Conservation (phyloP, 345 rosid genomes). For the Arabidopsis arenosa region DNA sequence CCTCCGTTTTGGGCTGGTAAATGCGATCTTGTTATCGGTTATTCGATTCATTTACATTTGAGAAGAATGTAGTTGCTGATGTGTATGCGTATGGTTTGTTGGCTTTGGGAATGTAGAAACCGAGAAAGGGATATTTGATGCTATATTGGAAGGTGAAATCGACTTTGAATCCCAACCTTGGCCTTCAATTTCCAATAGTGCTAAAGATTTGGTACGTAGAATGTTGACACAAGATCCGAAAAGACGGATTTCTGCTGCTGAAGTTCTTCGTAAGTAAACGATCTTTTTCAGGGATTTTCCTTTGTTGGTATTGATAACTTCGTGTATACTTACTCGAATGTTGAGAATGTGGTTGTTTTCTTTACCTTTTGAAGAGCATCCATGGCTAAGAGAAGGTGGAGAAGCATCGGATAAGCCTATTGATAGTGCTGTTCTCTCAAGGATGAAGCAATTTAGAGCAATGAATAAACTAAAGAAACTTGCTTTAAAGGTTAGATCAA, state of each 20-base stretch:
- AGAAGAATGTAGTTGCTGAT: slow-evolving; percentile 2
- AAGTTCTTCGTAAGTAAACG: slow-evolving; percentile 68
- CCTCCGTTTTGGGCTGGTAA: slow-evolving; percentile 98
- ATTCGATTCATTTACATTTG: not conserved
- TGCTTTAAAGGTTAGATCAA: slow-evolving; percentile 68
- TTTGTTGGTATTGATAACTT: not conserved
- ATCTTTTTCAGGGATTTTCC: not conserved
- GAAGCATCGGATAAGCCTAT: slow-evolving; percentile 84
- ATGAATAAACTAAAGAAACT: slow-evolving; percentile 95
- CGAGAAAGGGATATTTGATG: slow-evolving; percentile 81
- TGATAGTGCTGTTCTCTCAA: slow-evolving; percentile 84
- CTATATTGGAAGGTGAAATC: slow-evolving; percentile 72
- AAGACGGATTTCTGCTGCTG: slow-evolving; percentile 68
- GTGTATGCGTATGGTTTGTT: not conserved
- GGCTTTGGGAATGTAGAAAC: slow-evolving; percentile 54
- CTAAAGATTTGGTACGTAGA: slow-evolving; percentile 76
- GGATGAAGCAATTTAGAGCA: slow-evolving; percentile 93
- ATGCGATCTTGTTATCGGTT: slow-evolving; percentile 1
- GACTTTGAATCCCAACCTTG: slow-evolving; percentile 80
- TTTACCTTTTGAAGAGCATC: slow-evolving; percentile 55
- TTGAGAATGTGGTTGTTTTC: not conserved
- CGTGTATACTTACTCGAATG: not conserved
- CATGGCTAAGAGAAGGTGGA: slow-evolving; percentile 74
- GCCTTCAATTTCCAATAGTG: slow-evolving; percentile 81
- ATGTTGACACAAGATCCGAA: slow-evolving; percentile 81